phyloP scores from a whole-genome alignment of 106 monocot genomes.

The Dioscorea zingiberensis region DNA sequence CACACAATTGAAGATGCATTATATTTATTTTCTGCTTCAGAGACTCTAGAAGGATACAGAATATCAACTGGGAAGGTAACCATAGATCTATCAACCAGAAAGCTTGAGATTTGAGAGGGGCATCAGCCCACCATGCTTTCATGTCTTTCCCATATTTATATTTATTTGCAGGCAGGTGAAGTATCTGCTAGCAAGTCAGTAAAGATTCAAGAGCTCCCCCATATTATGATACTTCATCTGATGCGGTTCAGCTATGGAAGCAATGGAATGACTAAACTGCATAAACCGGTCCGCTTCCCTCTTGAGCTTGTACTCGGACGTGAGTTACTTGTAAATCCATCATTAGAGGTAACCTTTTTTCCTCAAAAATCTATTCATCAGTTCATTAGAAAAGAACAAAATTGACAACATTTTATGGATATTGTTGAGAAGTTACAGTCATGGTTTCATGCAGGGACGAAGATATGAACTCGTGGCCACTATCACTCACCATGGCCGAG shows the following conservation, averaged over 20 bases:
- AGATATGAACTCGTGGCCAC: slow-evolving; percentile 78
- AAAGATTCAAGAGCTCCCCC: slow-evolving; percentile 72
- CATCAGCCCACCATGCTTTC: too few relatives aligned
- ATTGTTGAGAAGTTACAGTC: too few relatives aligned
- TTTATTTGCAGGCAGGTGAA: slow-evolving; percentile 48
- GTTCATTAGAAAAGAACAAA: too few relatives aligned
- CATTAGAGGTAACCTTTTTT: slow-evolving; percentile 51
- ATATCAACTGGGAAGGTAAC: slow-evolving; percentile 77
- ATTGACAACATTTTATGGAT: too few relatives aligned
- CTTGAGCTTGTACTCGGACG: slow-evolving; percentile 72
- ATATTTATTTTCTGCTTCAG: slow-evolving; percentile 72
- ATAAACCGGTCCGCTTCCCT: slow-evolving; percentile 73
- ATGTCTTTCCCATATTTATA: neutral
- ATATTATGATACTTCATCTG: slow-evolving; percentile 86
- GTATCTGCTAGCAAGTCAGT: slow-evolving; percentile 84
- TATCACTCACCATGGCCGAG: slow-evolving; percentile 62
- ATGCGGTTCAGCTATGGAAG: slow-evolving; percentile 96
- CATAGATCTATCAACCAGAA: neutral
- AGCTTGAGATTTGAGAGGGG: too few relatives aligned
- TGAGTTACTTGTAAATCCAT: slow-evolving; percentile 66
- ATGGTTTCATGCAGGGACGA: slow-evolving; percentile 35
- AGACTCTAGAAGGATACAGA: slow-evolving; percentile 89
- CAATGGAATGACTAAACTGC: slow-evolving; percentile 74
- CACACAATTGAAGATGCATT: slow-evolving; percentile 90
- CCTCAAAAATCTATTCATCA: too few relatives aligned